Conservation (phyloP, 768 basidiomycete genomes). For the Dioszegia hungarica region DNA sequence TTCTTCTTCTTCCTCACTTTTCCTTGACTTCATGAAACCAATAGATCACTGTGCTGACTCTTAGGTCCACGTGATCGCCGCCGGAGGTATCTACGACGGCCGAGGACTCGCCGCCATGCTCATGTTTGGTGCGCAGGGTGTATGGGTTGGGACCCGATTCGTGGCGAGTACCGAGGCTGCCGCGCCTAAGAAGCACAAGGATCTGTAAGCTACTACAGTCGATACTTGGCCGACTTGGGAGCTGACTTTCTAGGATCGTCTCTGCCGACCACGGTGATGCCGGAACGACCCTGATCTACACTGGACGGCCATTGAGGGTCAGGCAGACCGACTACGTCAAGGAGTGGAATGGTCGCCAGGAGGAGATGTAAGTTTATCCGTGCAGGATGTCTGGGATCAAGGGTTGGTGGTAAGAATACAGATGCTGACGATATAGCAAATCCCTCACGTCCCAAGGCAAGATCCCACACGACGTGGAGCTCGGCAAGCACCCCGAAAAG, state of each 20-base stretch:
- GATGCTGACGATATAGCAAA: slow-evolving; percentile 54
- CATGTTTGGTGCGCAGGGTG: slow-evolving; percentile 81
- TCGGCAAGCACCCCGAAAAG: slow-evolving; percentile 77
- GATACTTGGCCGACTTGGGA: background rate
- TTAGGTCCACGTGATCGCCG: slow-evolving; percentile 74
- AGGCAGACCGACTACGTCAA: slow-evolving; percentile 76
- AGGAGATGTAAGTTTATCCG: slow-evolving; percentile 29
- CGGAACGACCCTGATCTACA: slow-evolving; percentile 78
- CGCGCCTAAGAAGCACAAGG: slow-evolving; percentile 80
- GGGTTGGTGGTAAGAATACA: no score
- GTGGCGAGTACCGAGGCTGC: slow-evolving; percentile 75
- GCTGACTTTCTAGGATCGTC: slow-evolving; percentile 19
- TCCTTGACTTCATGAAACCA: no score
- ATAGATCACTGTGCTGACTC: background rate
- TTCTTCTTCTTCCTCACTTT: no score
- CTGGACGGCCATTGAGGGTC: slow-evolving; percentile 83
- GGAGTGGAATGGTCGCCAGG: slow-evolving; percentile 59
- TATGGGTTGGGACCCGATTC: slow-evolving; percentile 80
- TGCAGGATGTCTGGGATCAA: no score
- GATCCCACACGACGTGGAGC: slow-evolving; percentile 66
- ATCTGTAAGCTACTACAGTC: slow-evolving; percentile 51
- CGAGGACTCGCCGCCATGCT: slow-evolving; percentile 81
- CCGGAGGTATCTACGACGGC: slow-evolving; percentile 87
- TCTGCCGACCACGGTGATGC: slow-evolving; percentile 61
- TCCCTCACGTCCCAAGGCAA: slow-evolving; percentile 77